Percentiles rank a stretch among this genome's conserved stretches.
These are phyloP conservation scores for Dichomitus squalens DNA, from an alignment of 1,284 basidiomycete genomes.

Conservation along the genomic window DNA sequence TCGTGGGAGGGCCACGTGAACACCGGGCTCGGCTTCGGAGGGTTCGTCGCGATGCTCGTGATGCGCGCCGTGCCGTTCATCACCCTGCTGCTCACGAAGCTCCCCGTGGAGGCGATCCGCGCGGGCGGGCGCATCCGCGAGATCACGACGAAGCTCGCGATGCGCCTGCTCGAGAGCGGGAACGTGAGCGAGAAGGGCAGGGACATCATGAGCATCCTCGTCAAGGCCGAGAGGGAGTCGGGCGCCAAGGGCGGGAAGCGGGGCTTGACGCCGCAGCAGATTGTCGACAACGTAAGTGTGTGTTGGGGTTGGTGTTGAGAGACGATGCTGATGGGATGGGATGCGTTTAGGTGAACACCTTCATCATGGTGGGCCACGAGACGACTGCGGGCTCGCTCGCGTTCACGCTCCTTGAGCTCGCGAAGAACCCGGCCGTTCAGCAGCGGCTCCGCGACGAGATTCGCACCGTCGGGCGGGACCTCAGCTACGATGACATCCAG, in stretches of 20 bases:
- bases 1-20: constrained; percentile 29
- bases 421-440: constrained; percentile 49
- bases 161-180: constrained; percentile 25
- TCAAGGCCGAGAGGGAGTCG: constrained; percentile 19
- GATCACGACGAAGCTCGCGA: constrained; percentile 27
- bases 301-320: neutral
- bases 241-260: constrained; percentile 9
- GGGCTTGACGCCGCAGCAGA: constrained; percentile 27
- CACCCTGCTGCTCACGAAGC: constrained; percentile 23
- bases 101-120: constrained; percentile 26
- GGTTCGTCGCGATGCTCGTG: constrained; percentile 31
- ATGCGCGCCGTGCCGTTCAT: constrained; percentile 27
- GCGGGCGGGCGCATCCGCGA: constrained; percentile 28
- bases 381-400: constrained; percentile 35
- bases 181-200: constrained; percentile 23
- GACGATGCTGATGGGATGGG: neutral
- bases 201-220: constrained; percentile 29
- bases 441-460: constrained; percentile 56
- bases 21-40: constrained; percentile 25
- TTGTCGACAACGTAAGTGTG: constrained; percentile 30
- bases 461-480: constrained; percentile 22
- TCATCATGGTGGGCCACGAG: constrained; percentile 38
- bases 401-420: constrained; percentile 46
- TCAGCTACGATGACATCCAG: constrained; percentile 48
- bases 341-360: constrained; percentile 23